Evolutionary conservation across 202 grass and related monocot species (phyloP).

Genomic region (Panicum hallii): DNA sequence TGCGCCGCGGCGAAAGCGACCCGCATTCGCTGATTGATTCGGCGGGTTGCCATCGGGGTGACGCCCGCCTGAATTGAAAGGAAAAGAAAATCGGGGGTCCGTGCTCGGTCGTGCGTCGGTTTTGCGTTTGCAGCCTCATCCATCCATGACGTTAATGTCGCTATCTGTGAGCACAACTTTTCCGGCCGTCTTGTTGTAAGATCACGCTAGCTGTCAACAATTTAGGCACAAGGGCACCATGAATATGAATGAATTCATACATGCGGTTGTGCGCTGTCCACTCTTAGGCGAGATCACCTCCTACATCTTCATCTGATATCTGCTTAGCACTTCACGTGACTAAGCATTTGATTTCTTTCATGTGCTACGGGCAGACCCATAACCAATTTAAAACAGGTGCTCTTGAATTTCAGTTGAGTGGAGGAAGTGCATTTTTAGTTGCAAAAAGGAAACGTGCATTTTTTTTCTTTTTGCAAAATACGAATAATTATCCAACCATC

Average conservation of each 20-base stretch:
- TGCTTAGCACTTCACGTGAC: too few species aligned
- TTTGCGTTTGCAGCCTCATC: not conserved
- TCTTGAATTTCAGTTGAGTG: too few species aligned
- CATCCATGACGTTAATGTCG: not conserved
- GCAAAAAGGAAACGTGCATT: too few species aligned
- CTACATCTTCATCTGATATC: too few species aligned
- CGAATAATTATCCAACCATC: not conserved
- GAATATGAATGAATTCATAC: not conserved
- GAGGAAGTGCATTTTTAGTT: not conserved
- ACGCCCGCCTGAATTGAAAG: not conserved
- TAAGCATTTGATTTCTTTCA: not conserved
- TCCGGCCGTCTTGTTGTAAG: not conserved
- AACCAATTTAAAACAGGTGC: not conserved
- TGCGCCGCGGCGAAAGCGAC: conserved; percentile 14
- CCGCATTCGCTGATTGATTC: not conserved
- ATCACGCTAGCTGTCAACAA: not conserved
- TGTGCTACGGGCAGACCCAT: too few species aligned
- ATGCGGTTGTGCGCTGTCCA: too few species aligned
- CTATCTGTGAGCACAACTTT: not conserved
- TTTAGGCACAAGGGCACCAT: not conserved
- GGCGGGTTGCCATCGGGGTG: not conserved
- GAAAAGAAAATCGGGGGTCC: not conserved
- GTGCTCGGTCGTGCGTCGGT: not conserved
- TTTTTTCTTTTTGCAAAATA: not conserved
- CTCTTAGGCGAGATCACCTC: too few species aligned